Evolutionary conservation across 371 early-diverging fungal species (phyloP).

Genomic region (Mortierella sp.): DNA sequence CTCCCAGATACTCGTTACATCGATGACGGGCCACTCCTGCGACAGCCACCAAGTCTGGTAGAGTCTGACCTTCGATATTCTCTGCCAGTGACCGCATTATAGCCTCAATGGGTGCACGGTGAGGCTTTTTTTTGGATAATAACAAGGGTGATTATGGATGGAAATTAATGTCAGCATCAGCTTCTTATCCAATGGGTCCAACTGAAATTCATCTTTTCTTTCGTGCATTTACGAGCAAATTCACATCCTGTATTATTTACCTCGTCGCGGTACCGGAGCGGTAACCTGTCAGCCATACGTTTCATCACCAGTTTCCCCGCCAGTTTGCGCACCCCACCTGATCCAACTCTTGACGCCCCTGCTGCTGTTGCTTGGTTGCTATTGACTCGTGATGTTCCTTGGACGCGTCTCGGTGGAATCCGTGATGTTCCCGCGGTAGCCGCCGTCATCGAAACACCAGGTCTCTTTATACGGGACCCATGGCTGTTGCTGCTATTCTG

Average conservation of each 20-base stretch:
- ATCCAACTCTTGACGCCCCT: slow-evolving; percentile 41
- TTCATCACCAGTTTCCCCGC: slow-evolving; percentile 50
- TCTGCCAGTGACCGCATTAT: slow-evolving; percentile 52
- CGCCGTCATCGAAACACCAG: slow-evolving; percentile 1
- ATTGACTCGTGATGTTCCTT: not conserved
- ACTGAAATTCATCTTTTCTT: not conserved
- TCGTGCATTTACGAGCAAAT: not conserved
- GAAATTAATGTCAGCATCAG: too few relatives aligned
- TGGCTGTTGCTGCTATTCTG: slow-evolving; percentile 3
- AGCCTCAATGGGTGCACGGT: slow-evolving; percentile 44
- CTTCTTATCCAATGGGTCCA: too few relatives aligned
- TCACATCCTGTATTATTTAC: slow-evolving; percentile 14
- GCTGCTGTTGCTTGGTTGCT: not conserved
- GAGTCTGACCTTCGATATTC: slow-evolving; percentile 39
- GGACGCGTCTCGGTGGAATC: slow-evolving; percentile 36
- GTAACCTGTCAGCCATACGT: slow-evolving; percentile 44
- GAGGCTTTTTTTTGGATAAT: too few relatives aligned
- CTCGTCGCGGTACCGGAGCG: slow-evolving; percentile 52
- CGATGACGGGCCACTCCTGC: slow-evolving; percentile 44
- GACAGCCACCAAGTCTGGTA: slow-evolving; percentile 50
- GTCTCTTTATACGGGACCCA: slow-evolving; percentile 11
- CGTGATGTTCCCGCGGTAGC: slow-evolving; percentile 16
- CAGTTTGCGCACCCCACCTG: slow-evolving; percentile 44
- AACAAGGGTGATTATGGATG: too few relatives aligned
- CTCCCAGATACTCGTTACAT: slow-evolving; percentile 54